Conservation (phyloP, 768 basidiomycete genomes). For the Pisolithus orientalis region DNA sequence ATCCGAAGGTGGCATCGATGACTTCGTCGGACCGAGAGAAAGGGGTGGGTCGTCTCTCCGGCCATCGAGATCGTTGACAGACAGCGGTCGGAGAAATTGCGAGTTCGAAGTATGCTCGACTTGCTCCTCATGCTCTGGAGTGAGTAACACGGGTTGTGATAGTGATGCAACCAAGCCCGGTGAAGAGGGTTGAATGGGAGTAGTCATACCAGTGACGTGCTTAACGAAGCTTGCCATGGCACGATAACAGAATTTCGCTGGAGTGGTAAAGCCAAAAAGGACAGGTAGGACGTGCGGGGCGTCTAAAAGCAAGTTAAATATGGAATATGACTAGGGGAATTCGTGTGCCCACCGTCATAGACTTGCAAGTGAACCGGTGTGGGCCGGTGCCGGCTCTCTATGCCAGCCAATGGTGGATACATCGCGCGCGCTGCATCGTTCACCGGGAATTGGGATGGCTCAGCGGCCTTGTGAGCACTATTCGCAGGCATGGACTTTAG, state of each 20-base stretch:
- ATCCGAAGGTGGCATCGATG: not conserved
- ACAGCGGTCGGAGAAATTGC: conserved; percentile 4
- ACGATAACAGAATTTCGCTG: conserved; percentile 75
- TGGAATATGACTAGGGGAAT: conserved; percentile 13
- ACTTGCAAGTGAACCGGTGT: conserved; percentile 90
- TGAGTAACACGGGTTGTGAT: not conserved
- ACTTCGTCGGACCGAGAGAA: not conserved
- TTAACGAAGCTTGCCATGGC: conserved; percentile 69
- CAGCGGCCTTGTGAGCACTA: conserved; percentile 87
- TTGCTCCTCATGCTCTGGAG: conserved; percentile 1
- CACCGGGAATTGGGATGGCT: conserved; percentile 63
- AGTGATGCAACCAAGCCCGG: conserved; percentile 3
- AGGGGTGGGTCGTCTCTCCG: not conserved
- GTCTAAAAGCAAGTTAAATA: conserved; percentile 34
- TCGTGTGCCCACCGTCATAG: conserved; percentile 61
- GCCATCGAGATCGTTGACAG: conserved; percentile 2
- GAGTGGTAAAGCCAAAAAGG: conserved; percentile 69
- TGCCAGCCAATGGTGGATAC: conserved; percentile 52
- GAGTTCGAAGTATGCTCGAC: not conserved
- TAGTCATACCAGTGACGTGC: conserved; percentile 49
- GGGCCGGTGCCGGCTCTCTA: conserved; percentile 46
- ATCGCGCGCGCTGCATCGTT: conserved; percentile 39
- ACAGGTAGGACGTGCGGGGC: conserved; percentile 69
- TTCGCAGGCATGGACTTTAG: not conserved
- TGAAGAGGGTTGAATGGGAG: conserved; percentile 8